Conservation (phyloP, 352 stramenopile genomes). For the Pythium oligandrum region DNA sequence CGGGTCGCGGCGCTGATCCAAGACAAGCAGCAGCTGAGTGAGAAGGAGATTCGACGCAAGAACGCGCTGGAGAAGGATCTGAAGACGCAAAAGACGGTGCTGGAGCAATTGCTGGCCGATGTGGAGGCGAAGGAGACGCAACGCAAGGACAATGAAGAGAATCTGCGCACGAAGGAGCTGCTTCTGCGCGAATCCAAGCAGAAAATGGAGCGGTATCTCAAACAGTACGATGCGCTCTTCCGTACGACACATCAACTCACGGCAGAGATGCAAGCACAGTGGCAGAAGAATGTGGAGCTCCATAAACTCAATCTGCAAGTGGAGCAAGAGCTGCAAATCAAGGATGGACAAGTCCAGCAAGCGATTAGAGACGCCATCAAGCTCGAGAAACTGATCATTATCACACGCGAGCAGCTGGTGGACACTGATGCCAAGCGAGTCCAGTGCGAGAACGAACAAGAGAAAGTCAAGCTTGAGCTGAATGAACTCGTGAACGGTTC, state of each 20-base stretch:
- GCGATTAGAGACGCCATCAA: constrained; percentile 55
- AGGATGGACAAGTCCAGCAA: constrained; percentile 49
- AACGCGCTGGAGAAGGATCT: constrained; percentile 62
- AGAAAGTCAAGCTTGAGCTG: constrained; percentile 57
- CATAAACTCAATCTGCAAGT: constrained; percentile 70
- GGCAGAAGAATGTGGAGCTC: constrained; percentile 79
- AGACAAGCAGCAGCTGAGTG: constrained; percentile 55
- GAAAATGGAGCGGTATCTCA: constrained; percentile 87
- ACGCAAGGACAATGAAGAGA: constrained; percentile 58
- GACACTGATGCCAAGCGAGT: constrained; percentile 56
- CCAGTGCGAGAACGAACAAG: constrained; percentile 58
- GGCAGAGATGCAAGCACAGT: constrained; percentile 76
- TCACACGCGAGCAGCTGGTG: constrained; percentile 71
- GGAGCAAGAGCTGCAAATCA: constrained; percentile 46
- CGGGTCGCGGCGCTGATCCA: constrained; percentile 38
- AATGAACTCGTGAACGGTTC: constrained; percentile 60
- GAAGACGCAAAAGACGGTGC: constrained; percentile 58
- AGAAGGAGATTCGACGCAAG: constrained; percentile 65
- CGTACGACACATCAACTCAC: constrained; percentile 71
- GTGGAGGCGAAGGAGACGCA: constrained; percentile 33
- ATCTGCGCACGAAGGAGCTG: constrained; percentile 59
- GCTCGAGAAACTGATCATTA: constrained; percentile 69
- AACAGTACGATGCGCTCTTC: constrained; percentile 83
- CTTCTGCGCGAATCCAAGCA: constrained; percentile 74
- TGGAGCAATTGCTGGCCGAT: constrained; percentile 45